Conservation (phyloP, 192 early-diverging fungal genomes). For the Neocallimastix lanati region DNA sequence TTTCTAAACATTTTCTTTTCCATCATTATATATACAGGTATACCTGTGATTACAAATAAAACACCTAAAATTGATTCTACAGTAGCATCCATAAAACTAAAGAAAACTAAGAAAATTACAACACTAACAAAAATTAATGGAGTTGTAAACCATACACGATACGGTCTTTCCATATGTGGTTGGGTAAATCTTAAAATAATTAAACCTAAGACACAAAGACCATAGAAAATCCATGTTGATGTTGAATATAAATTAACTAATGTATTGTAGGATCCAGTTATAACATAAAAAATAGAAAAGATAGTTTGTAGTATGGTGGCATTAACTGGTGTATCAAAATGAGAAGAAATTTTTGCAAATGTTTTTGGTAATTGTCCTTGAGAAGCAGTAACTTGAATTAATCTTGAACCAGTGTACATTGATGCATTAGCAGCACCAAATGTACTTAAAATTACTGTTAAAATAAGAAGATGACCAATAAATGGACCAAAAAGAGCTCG, state of each 20-base stretch:
- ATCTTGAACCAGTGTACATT: slow-evolving; percentile 51
- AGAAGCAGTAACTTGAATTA: slow-evolving; percentile 44
- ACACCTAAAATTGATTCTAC: neutral
- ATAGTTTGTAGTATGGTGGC: slow-evolving; percentile 43
- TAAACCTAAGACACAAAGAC: slow-evolving; percentile 43
- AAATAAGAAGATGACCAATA: slow-evolving; percentile 47
- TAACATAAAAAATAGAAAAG: slow-evolving; percentile 39
- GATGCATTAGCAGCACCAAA: slow-evolving; percentile 62
- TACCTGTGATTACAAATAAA: neutral
- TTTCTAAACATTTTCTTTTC: neutral
- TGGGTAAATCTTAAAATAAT: slow-evolving; percentile 43
- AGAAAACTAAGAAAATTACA: slow-evolving; percentile 30
- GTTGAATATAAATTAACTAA: slow-evolving; percentile 63
- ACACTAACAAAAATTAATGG: slow-evolving; percentile 45
- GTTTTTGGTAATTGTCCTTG: slow-evolving; percentile 48
- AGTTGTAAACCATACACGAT: slow-evolving; percentile 42
- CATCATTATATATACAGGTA: neutral
- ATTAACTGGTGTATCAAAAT: slow-evolving; percentile 39
- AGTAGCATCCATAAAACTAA: neutral
- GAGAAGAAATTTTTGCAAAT: slow-evolving; percentile 38
- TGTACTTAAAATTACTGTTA: slow-evolving; percentile 51
- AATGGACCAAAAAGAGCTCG: slow-evolving; percentile 43
- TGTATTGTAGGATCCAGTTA: slow-evolving; percentile 40
- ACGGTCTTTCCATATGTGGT: slow-evolving; percentile 49
- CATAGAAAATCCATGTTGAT: slow-evolving; percentile 52